Evolutionary conservation across 306 rosid genomes (phyloP), one percentile per base, ranked within the genome.

Genomic region (Malus orientalis): DNA sequence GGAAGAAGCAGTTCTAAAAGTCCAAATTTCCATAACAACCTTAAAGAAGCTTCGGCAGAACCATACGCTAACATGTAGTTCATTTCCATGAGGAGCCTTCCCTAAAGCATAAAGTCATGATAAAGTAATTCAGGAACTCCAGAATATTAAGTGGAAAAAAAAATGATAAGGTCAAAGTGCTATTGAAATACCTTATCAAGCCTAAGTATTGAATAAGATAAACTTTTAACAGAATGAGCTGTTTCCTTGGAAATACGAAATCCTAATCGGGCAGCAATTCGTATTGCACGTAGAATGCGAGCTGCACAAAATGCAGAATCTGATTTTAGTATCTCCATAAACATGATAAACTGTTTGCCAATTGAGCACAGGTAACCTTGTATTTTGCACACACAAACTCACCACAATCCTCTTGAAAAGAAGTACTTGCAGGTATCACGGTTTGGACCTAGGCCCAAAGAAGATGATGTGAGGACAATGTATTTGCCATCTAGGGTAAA

Each of bases 51-150:
- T 83, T 94, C 94, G 61, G 94, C 90, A 58, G 94, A 94, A 69
- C 98, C 97, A 80, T 90, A 91, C 49, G 98, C 89, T 76, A 94
- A 80, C 97, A 90, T 90, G 81, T 94, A 91, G 81, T 94, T 91
- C 78, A 90, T 84, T 86, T 94, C 98, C 96, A 87, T 87, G 64
- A 86, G 78, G 33, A 91, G 93, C 86, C 98, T 88, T 81, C 89
- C 88, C 98, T 94, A 79, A 51, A 81, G 74, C 62, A 86, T 70
- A 30, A 57, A 54, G 84, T 54, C 61, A 74, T 25, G 49, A 61
- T 32, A n/a, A 72, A 72, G 77, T 76, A 67, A 78, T 75, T 79
- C 55, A 77, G 59, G 58, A 70, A 29, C 49, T 57, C 63, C 75
- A 68, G 58, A 62, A 67, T 8, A 57, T 18, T 63, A 53, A 72